Evolutionary conservation across 495 filamentous ascomycete genomes (phyloP).

Genomic region (Penicillium verhagenii): DNA sequence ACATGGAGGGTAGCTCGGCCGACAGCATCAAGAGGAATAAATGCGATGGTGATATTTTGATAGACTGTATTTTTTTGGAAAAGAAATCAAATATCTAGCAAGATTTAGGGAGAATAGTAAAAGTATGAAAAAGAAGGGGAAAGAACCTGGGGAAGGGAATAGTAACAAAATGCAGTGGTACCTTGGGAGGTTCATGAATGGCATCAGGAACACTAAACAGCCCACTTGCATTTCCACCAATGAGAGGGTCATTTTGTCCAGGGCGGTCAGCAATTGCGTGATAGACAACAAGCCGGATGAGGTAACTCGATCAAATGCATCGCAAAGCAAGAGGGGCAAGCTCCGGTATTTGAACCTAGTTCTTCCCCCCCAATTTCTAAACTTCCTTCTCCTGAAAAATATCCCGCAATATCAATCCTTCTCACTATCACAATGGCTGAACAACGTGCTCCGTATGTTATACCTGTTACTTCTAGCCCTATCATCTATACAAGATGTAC

Average conservation of each 20-base stretch:
- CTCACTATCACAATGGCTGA: conserved; percentile 48
- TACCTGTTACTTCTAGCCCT: no score
- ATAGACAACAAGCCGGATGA: conserved; percentile 24
- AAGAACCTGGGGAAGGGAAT: background rate
- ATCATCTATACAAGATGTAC: no score
- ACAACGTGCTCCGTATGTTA: conserved; percentile 51
- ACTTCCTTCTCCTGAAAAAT: conserved; percentile 10
- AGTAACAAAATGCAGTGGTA: background rate
- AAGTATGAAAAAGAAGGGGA: background rate
- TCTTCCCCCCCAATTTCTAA: conserved; percentile 7
- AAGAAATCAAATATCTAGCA: background rate
- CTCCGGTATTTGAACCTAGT: conserved; percentile 25
- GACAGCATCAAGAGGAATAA: conserved; percentile 14
- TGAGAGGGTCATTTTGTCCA: conserved; percentile 23
- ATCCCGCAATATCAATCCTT: conserved; percentile 2
- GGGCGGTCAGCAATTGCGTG: conserved; percentile 44
- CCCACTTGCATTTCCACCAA: conserved; percentile 29
- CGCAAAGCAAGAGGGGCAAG: conserved; percentile 21
- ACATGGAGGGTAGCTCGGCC: conserved; percentile 27
- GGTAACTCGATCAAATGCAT: conserved; percentile 22
- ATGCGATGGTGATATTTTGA: background rate
- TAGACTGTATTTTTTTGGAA: background rate
- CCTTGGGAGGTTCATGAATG: conserved; percentile 1
- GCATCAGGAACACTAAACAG: conserved; percentile 28
- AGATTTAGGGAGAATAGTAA: background rate